Conservation (phyloP, 805 yeast species). For the Cyberlindnera mrakii region DNA sequence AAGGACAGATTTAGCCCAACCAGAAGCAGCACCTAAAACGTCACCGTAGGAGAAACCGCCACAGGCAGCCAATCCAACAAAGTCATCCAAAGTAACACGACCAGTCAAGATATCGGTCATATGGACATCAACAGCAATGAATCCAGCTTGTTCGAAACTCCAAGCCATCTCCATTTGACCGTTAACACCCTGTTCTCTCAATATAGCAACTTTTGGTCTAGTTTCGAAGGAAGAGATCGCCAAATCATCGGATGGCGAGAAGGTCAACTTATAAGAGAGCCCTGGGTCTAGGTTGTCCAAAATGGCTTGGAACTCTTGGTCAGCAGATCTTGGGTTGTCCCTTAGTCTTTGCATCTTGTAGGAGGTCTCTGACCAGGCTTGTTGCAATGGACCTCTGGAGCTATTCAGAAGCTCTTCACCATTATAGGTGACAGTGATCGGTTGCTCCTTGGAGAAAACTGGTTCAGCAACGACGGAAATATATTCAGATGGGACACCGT, state of each 20-base stretch:
- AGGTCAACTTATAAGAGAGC: constrained; percentile 72
- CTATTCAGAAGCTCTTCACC: constrained; percentile 40
- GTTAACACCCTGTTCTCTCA: constrained; percentile 98
- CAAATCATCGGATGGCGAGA: constrained; percentile 47
- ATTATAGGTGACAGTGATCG: constrained; percentile 41
- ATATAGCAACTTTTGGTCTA: constrained; percentile 87
- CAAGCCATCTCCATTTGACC: constrained; percentile 99
- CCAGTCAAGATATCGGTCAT: constrained; percentile 89
- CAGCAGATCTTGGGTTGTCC: constrained; percentile 89
- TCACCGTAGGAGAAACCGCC: constrained; percentile 99
- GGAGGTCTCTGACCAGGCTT: constrained; percentile 82
- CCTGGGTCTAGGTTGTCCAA: constrained; percentile 87
- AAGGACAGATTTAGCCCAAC: constrained; percentile 96
- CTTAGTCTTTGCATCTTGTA: constrained; percentile 85
- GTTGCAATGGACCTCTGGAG: constrained; percentile 69
- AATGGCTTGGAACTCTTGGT: constrained; percentile 74
- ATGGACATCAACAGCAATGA: constrained; percentile 89
- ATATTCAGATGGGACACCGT: constrained; percentile 51
- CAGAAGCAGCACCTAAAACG: constrained; percentile 97
- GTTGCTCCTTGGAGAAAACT: constrained; percentile 47
- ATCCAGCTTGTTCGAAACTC: constrained; percentile 93
- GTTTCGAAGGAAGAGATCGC: constrained; percentile 29
- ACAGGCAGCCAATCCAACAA: constrained; percentile 94
- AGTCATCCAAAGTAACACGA: constrained; percentile 62
- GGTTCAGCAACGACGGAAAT: constrained; percentile 70